Base-by-base conservation (phyloP, 805 yeast genomes). In the Candida adriatica region DNA sequence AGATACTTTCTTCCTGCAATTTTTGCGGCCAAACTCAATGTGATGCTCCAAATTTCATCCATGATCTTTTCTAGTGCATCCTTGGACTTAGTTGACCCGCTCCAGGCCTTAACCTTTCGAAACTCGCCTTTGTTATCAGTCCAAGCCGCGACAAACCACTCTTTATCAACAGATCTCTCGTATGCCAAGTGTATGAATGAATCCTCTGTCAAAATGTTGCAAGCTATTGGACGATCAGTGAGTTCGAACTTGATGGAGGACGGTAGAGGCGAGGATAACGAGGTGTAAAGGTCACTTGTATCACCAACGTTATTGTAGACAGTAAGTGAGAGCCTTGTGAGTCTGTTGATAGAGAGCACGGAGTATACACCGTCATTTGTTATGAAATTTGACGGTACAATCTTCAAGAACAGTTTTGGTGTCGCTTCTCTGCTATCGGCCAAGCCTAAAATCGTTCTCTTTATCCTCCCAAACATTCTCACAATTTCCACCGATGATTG, bases 101-200 rank as follows among this genome's bases (percentile, higher is more conserved):
- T 68, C 88, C 90, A 82, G 1, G 86, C 68, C 42, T 74, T 78
- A 0, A 78, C 69, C 27, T 64, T 66, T 13, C 77, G 70, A 9
- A 73, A 65, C 4, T 64, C 62, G 0, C 95, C 95, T 51, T 70
- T 68, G 29, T 88, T 90, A 48, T 90, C 95, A 0, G 92, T 68
- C 94, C 96, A 86, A 1, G 94, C 79, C 0, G 85, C 94, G 15
- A 78, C 74, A 26, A 86, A 66, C 95, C 96, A 90, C 33, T 73
- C 75, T 38, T 75, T 76, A 53, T 88, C 95, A 4, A 72, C 63
- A 0, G 95, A 80, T 31, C 94, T 56, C 18, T 86, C 85, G 47
- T 88, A 90, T 1, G 95, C 86, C 8, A 92, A 65, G 51, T 92
- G 97, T 15, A 90, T 62, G 45, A 75, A 83, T 1, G 83, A 64